phyloP scores from a whole-genome alignment of 371 early-diverging fungal genomes.

The Mortierella sp. region DNA sequence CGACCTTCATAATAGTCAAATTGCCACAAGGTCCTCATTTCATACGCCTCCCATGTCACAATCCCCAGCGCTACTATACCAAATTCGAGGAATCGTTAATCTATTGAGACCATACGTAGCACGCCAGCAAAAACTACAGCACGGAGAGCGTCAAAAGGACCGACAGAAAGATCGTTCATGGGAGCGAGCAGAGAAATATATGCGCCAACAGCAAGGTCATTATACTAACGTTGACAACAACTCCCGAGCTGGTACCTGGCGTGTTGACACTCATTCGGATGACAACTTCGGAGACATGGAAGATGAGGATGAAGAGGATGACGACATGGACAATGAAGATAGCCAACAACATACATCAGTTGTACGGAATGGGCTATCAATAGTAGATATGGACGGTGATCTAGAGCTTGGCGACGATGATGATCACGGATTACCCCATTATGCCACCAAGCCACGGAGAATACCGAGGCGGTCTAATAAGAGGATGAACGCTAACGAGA shows the following conservation, averaged over 20 bases:
- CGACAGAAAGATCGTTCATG: conserved; percentile 47
- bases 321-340: conserved; percentile 43
- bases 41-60: conserved; percentile 14
- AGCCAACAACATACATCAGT: not conserved
- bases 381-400: conserved; percentile 24
- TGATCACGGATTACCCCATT: conserved; percentile 2
- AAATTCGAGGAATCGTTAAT: conserved; percentile 47
- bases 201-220: conserved; percentile 31
- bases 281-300: conserved; percentile 46
- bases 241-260: conserved; percentile 20
- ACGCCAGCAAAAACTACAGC: conserved; percentile 43
- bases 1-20: conserved; percentile 33
- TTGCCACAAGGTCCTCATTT: conserved; percentile 31
- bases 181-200: conserved; percentile 51
- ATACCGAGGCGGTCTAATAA: conserved; percentile 1
- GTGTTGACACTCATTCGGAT: conserved; percentile 33
- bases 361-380: not conserved
- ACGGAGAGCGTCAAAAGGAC: conserved; percentile 40
- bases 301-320: conserved; percentile 42
- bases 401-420: conserved; percentile 17
- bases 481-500: conserved; percentile 47
- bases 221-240: not conserved
- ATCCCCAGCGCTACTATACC: conserved; percentile 30
- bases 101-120: conserved; percentile 45
- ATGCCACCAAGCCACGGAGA: not conserved